Evolutionary conservation across 1,284 basidiomycete species (phyloP).

Genomic region (Gymnopus androsaceus): DNA sequence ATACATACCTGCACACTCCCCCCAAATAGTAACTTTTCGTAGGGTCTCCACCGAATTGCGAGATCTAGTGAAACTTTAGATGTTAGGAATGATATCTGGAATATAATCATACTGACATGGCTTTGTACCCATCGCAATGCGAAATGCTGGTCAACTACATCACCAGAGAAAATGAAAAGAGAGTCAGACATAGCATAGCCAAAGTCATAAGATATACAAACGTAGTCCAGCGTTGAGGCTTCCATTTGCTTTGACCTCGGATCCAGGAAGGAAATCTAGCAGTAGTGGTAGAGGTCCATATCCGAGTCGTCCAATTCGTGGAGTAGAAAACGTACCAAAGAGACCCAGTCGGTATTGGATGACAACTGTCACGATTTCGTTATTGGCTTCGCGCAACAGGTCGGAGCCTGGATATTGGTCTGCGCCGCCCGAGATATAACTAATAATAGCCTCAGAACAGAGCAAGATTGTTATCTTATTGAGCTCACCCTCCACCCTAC

Average conservation of each 20-base stretch:
- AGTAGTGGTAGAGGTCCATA: too few species aligned
- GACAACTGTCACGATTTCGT: too few species aligned
- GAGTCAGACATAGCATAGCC: background rate
- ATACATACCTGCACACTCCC: constrained; percentile 29
- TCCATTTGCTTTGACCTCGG: constrained; percentile 27
- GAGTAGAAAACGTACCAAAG: too few species aligned
- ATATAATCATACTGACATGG: constrained; percentile 8
- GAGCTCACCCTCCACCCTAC: too few species aligned
- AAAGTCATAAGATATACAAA: constrained; percentile 19
- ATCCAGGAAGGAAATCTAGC: too few species aligned
- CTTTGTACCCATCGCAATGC: constrained; percentile 15
- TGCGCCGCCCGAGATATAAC: too few species aligned
- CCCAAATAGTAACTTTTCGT: constrained; percentile 35
- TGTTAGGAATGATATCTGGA: background rate
- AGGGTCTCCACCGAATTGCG: constrained; percentile 34
- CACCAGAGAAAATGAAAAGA: background rate
- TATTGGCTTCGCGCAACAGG: too few species aligned
- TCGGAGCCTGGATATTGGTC: too few species aligned
- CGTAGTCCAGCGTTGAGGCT: constrained; percentile 33
- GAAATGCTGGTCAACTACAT: constrained; percentile 16
- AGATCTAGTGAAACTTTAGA: constrained; percentile 21
- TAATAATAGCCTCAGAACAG: too few species aligned
- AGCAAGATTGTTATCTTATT: too few species aligned
- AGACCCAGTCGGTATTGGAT: too few species aligned
- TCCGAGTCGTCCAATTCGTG: too few species aligned